Percentiles rank a stretch among this genome's conserved stretches.
phyloP scores from a whole-genome alignment of 139 green algal genomes.

The Spirogloea muscicola region DNA sequence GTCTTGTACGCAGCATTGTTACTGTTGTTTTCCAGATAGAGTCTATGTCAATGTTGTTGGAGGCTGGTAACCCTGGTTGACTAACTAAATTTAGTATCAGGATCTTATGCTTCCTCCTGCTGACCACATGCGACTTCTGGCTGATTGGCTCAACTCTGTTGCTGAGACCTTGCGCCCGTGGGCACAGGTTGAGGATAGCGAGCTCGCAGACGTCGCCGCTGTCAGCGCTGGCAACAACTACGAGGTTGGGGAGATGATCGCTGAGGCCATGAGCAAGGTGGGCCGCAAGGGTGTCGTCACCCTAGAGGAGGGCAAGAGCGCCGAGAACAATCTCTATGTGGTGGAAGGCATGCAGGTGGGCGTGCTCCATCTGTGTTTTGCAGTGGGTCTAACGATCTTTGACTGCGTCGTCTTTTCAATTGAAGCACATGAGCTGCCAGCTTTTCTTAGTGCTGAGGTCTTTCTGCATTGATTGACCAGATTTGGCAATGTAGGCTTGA shows the following conservation, averaged over 20 bases:
- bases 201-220: constrained; percentile 66
- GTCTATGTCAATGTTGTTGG: not conserved
- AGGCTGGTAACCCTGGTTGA: not conserved
- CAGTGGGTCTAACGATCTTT: not conserved
- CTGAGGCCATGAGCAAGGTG: constrained; percentile 69
- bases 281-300: constrained; percentile 39
- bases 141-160: too few relatives aligned
- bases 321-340: constrained; percentile 77
- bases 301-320: constrained; percentile 56
- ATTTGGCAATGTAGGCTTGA: not conserved
- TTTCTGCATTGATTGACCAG: not conserved
- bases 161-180: too few relatives aligned
- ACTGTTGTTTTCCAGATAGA: not conserved
- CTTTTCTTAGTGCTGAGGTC: not conserved
- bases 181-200: constrained; percentile 66
- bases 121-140: too few relatives aligned
- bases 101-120: too few relatives aligned
- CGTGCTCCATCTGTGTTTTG: not conserved
- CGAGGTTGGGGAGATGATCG: constrained; percentile 68
- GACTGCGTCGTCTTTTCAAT: not conserved
- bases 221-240: constrained; percentile 75
- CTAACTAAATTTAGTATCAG: constrained; percentile 28
- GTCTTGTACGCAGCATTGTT: too few relatives aligned
- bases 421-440: not conserved
- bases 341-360: constrained; percentile 70